These are phyloP conservation scores for Punctularia strigosozonata DNA, from an alignment of 768 basidiomycete species.

Conservation along the genomic window DNA sequence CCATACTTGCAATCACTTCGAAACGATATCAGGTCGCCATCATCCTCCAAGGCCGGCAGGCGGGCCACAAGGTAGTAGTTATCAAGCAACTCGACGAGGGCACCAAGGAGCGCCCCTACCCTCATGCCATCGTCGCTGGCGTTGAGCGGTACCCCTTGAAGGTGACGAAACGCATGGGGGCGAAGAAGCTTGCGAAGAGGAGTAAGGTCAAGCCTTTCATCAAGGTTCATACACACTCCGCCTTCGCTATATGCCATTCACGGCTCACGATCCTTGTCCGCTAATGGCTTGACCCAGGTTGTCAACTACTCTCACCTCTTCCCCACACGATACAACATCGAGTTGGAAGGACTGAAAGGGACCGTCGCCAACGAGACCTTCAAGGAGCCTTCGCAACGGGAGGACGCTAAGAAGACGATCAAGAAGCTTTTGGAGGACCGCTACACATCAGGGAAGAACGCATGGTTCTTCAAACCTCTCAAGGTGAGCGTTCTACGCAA, in stretches of 20 bases:
- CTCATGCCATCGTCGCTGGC: conserved; percentile 97
- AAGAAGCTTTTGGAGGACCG: conserved; percentile 96
- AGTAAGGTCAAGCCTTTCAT: conserved; percentile 99
- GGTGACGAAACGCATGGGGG: conserved; percentile 95
- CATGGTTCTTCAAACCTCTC: conserved; percentile 91
- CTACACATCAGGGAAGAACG: conserved; percentile 90
- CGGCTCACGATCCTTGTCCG: neutral
- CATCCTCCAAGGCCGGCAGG: conserved; percentile 97
- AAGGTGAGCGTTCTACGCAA: conserved; percentile 37
- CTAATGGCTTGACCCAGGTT: conserved; percentile 32
- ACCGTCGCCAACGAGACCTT: conserved; percentile 79
- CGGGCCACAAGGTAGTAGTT: conserved; percentile 98
- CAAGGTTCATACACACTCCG: conserved; percentile 52
- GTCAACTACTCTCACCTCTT: conserved; percentile 99
- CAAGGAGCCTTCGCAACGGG: conserved; percentile 94
- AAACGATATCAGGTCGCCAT: conserved; percentile 98
- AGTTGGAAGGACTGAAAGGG: conserved; percentile 91
- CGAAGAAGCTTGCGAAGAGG: conserved; percentile 85
- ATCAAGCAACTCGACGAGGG: conserved; percentile 98
- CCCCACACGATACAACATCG: conserved; percentile 97
- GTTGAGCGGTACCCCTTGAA: conserved; percentile 97
- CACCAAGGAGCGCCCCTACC: conserved; percentile 91
- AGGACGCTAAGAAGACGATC: conserved; percentile 89
- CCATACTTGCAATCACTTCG: no score
- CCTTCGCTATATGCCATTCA: neutral